These are phyloP conservation scores for Sporothrix pseudoabietina DNA, from an alignment of 2,329 filamentous ascomycete genomes.

Conservation along the genomic window DNA sequence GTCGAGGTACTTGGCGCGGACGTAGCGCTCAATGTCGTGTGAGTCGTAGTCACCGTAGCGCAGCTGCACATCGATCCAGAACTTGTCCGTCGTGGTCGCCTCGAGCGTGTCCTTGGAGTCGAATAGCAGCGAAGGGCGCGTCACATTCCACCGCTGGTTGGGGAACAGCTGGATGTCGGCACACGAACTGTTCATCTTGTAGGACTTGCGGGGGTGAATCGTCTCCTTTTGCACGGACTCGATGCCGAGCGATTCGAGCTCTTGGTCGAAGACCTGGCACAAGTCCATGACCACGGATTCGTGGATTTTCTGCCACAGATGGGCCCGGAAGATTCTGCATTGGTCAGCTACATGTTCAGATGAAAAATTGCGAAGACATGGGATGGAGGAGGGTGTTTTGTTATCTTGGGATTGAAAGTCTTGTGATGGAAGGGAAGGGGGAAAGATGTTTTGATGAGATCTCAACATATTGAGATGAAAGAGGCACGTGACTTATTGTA, in stretches of 20 bases:
- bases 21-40: slow-evolving; percentile 97
- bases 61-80: slow-evolving; percentile 97
- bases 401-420: background rate
- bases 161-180: slow-evolving; percentile 96
- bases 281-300: slow-evolving; percentile 98
- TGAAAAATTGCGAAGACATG: background rate
- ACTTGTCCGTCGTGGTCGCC: slow-evolving; percentile 94
- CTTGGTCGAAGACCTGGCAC: slow-evolving; percentile 97
- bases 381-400: background rate
- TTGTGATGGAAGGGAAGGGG: no score
- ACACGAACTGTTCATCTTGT: slow-evolving; percentile 99
- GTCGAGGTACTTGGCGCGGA: slow-evolving; percentile 95
- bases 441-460: no score
- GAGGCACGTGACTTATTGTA: background rate
- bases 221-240: slow-evolving; percentile 99
- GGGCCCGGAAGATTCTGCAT: slow-evolving; percentile 84
- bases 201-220: slow-evolving; percentile 97
- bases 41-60: slow-evolving; percentile 94
- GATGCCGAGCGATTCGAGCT: slow-evolving; percentile 91
- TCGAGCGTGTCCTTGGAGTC: slow-evolving; percentile 97
- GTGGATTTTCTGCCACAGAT: slow-evolving; percentile 99
- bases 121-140: slow-evolving; percentile 85
- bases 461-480: background rate
- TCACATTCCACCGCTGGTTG: slow-evolving; percentile 98
- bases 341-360: background rate